Evolutionary conservation across 1,139 yeast genomes (phyloP).

Genomic region (Wickerhamomyces sp.): DNA sequence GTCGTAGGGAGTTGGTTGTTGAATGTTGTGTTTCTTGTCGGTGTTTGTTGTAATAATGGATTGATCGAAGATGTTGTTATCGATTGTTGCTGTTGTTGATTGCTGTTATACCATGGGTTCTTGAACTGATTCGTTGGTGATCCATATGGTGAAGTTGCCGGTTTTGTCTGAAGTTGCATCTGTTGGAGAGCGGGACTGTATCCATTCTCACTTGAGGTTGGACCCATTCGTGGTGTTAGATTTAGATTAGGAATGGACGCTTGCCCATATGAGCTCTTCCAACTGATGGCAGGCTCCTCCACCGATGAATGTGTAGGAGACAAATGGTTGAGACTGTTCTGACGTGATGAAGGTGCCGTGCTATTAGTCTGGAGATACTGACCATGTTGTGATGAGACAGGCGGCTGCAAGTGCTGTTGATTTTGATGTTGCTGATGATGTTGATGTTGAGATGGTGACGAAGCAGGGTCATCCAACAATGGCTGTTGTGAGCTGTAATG

Average conservation of each 20-base stretch:
- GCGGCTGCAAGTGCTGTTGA: too few species aligned
- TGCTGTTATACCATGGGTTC: slow-evolving; percentile 22
- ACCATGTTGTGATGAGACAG: too few species aligned
- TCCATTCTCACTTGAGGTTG: slow-evolving; percentile 6
- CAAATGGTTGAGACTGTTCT: background rate
- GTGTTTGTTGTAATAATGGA: slow-evolving; percentile 13
- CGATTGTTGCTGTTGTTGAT: too few species aligned
- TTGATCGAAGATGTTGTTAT: slow-evolving; percentile 4
- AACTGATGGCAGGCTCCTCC: slow-evolving; percentile 9
- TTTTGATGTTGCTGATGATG: slow-evolving; percentile 5
- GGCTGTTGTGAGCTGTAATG: slow-evolving; percentile 22
- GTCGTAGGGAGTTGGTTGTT: slow-evolving; percentile 22
- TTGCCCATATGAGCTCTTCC: slow-evolving; percentile 13
- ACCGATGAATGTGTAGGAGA: background rate
- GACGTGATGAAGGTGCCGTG: slow-evolving; percentile 1
- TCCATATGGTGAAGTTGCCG: slow-evolving; percentile 18
- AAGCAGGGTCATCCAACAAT: slow-evolving; percentile 14
- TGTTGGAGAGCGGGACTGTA: slow-evolving; percentile 2
- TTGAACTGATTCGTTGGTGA: slow-evolving; percentile 24
- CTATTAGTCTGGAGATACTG: slow-evolving; percentile 10
- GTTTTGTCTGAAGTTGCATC: slow-evolving; percentile 4
- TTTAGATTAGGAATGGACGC: slow-evolving; percentile 10
- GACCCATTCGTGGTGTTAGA: slow-evolving; percentile 15
- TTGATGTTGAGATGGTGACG: slow-evolving; percentile 1
- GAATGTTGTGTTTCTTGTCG: slow-evolving; percentile 14